These are phyloP conservation scores for Usnea hakonensis DNA, from an alignment of 495 filamentous ascomycete genomes.

Conservation along the genomic window DNA sequence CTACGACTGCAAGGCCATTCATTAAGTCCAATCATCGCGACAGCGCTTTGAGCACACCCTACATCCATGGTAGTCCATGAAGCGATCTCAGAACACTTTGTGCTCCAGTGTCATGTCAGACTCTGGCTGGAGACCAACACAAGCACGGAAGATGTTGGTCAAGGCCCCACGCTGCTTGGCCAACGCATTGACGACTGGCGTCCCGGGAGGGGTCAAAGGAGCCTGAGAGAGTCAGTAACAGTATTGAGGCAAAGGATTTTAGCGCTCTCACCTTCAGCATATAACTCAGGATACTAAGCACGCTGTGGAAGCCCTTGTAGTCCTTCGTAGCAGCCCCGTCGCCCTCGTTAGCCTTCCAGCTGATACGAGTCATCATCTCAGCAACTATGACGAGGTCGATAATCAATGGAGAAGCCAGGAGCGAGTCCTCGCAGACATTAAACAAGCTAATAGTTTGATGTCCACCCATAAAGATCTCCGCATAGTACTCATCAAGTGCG, in stretches of 20 bases:
- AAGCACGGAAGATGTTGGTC: conserved; percentile 98
- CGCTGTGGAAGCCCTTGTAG: conserved; percentile 92
- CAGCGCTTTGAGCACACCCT: neutral
- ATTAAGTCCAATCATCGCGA: neutral
- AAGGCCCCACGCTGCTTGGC: conserved; percentile 92
- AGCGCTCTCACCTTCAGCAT: conserved; percentile 72
- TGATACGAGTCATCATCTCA: conserved; percentile 97
- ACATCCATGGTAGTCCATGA: neutral
- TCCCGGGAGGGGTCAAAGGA: conserved; percentile 88
- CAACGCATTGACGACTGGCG: conserved; percentile 91
- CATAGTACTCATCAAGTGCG: conserved; percentile 97
- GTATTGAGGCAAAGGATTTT: neutral
- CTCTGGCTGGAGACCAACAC: conserved; percentile 94
- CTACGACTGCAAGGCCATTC: conserved; percentile 7
- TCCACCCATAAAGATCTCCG: conserved; percentile 97
- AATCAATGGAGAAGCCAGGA: conserved; percentile 94
- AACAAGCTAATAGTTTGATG: conserved; percentile 98
- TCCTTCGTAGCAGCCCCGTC: conserved; percentile 48
- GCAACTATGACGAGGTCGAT: conserved; percentile 88
- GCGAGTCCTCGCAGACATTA: conserved; percentile 98
- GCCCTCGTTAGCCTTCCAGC: conserved; percentile 64
- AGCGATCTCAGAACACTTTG: conserved; percentile 67
- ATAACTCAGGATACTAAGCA: conserved; percentile 95
- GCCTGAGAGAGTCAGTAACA: conserved; percentile 39
- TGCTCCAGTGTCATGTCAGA: conserved; percentile 99